Percentiles rank a stretch among this genome's conserved stretches.
Evolutionary conservation across 192 early-diverging fungal species (phyloP).

Genomic region (Helicostylum pulchrum): DNA sequence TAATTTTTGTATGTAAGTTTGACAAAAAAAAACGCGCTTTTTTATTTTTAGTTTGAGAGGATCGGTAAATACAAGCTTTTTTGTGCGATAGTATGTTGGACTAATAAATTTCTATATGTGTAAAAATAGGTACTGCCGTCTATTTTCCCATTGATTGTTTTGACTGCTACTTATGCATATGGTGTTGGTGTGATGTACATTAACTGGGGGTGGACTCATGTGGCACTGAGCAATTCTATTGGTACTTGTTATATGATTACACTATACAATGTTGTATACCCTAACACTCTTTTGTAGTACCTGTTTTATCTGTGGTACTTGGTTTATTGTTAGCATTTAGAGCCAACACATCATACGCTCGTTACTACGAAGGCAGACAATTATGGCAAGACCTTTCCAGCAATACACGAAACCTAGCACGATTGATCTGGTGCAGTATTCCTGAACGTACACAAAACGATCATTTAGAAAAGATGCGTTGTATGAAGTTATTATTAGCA

Average conservation of each 20-base stretch:
- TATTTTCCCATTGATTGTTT: slow-evolving; percentile 15
- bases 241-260: slow-evolving; percentile 1
- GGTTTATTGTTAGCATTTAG: slow-evolving; percentile 80
- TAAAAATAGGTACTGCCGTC: slow-evolving; percentile 17
- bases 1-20: background rate
- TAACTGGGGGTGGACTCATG: slow-evolving; percentile 11
- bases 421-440: slow-evolving; percentile 66
- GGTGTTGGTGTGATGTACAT: slow-evolving; percentile 17
- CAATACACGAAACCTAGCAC: slow-evolving; percentile 64
- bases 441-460: slow-evolving; percentile 44
- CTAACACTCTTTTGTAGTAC: slow-evolving; percentile 11
- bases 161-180: slow-evolving; percentile 16
- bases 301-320: slow-evolving; percentile 44
- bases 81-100: background rate
- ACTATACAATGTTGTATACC: background rate
- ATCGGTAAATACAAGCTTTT: background rate
- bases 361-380: slow-evolving; percentile 80
- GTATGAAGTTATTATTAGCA: slow-evolving; percentile 54
- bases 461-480: slow-evolving; percentile 51
- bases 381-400: slow-evolving; percentile 62
- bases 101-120: no score
- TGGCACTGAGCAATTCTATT: slow-evolving; percentile 26
- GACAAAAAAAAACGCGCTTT: background rate
- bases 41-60: slow-evolving; percentile 15
- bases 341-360: slow-evolving; percentile 72